Base-by-base conservation (phyloP, 768 basidiomycete genomes). In the Leccinum barrowsii region DNA sequence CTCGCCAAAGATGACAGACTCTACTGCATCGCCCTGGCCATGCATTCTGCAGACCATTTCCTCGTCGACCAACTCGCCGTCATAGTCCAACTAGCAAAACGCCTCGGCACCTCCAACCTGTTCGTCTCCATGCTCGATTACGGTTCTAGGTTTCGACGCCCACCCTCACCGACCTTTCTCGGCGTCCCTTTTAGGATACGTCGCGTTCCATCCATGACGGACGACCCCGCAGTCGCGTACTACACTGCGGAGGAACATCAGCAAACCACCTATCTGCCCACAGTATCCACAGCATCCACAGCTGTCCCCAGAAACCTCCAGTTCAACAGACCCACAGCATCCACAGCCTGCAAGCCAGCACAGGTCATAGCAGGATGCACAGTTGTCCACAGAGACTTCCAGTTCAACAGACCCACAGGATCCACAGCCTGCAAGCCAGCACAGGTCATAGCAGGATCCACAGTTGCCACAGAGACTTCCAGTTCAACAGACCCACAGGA, bases 101-200 rank as follows among this genome's bases (percentile, higher is more conserved):
- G 94, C 8, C 83, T 98, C 11, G 97, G 97, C 3, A 86, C 91
- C 5, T 79, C 84, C 53, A 94, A 93, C 67, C 75, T 99, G 51
- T 99, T 98, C 71, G 96, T 99, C 40, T 97, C 94, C 7, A 95
- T 99, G 92, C 79, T 99, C 58, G 97, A 99, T 74, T 96, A 96
- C 72, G 91, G 91, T 58, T 98, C 95, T 8, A 87, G 5, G 97
- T 98, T 74, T 94, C 95, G 2, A 98, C 97, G 1, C 90, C 92
- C 54, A 98, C 94, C 1, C 80, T 99, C 47, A 87, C 87, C 3
- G 97, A 99, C 73, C 81, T 99, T 98, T 17, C 85, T 98, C 21
- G 92, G 94, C 3, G 86, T 99, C 28, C 90, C 95, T 0, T 99
- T 94, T 75, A 79, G 95, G 57, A 98, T 99, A 52, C 81, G 91